Conservation (phyloP, 2,329 filamentous ascomycete species). For the Fusarium lyarnte region DNA sequence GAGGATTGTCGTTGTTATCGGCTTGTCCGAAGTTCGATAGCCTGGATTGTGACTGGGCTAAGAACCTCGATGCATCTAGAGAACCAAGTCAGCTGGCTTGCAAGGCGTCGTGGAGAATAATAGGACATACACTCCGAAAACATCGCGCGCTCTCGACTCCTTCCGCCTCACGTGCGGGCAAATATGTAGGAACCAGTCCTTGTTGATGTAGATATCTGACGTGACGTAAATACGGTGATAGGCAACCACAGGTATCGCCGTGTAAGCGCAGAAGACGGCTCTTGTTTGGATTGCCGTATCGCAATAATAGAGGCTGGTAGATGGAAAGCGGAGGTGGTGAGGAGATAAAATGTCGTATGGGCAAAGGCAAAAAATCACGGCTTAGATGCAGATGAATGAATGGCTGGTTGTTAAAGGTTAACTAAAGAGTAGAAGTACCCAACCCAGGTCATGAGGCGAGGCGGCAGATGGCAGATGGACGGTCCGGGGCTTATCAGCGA, state of each 20-base stretch:
- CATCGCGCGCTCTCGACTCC: slow-evolving; percentile 51
- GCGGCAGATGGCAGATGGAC: slow-evolving; percentile 37
- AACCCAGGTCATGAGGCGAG: slow-evolving; percentile 43
- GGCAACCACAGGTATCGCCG: slow-evolving; percentile 20
- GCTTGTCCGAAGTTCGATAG: slow-evolving; percentile 77
- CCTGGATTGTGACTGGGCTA: slow-evolving; percentile 94
- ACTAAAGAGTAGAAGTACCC: slow-evolving; percentile 12
- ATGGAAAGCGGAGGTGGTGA: slow-evolving; percentile 9
- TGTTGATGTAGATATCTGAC: slow-evolving; percentile 24
- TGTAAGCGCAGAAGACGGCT: slow-evolving; percentile 29
- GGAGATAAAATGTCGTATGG: slow-evolving; percentile 14
- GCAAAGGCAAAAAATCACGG: slow-evolving; percentile 32
- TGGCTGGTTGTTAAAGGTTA: slow-evolving; percentile 24
- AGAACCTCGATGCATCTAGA: slow-evolving; percentile 92
- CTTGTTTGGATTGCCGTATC: slow-evolving; percentile 7
- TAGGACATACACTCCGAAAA: slow-evolving; percentile 82
- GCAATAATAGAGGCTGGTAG: background rate
- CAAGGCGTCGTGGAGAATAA: background rate
- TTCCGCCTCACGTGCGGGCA: slow-evolving; percentile 46
- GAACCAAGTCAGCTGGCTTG: slow-evolving; percentile 22
- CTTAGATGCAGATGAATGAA: slow-evolving; percentile 26
- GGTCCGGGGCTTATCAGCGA: slow-evolving; percentile 41
- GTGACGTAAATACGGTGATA: slow-evolving; percentile 37
- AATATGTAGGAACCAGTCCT: slow-evolving; percentile 14
- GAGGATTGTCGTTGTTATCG: slow-evolving; percentile 52